Conservation (phyloP, 495 filamentous ascomycete genomes). For the Staphylotrichum longicolle region DNA sequence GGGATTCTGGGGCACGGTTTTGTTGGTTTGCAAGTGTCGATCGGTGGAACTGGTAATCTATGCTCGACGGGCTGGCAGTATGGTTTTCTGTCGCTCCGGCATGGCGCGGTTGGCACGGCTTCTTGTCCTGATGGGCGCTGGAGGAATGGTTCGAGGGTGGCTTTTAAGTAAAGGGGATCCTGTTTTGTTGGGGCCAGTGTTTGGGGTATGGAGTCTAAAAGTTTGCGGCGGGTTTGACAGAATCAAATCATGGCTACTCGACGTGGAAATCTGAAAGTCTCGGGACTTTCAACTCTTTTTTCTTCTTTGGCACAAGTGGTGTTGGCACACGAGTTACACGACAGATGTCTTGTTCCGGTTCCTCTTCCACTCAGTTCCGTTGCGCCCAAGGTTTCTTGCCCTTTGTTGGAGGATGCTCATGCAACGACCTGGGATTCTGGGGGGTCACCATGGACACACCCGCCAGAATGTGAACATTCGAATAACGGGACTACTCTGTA, state of each 20-base stretch:
- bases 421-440: neutral
- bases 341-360: neutral
- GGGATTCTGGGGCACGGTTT: neutral
- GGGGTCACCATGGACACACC: slow-evolving; percentile 39
- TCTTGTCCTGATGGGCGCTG: too few species aligned
- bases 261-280: neutral
- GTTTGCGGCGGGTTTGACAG: neutral
- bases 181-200: too few species aligned
- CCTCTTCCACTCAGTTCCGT: neutral
- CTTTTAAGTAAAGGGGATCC: too few species aligned
- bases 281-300: neutral
- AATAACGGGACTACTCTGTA: slow-evolving; percentile 26
- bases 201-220: too few species aligned
- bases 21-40: neutral
- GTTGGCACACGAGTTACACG: neutral
- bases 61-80: neutral
- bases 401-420: slow-evolving; percentile 27
- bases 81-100: neutral
- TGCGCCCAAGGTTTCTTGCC: slow-evolving; percentile 23
- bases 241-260: slow-evolving; percentile 1
- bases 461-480: slow-evolving; percentile 32
- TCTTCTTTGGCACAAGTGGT: neutral
- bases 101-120: neutral
- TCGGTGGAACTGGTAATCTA: slow-evolving; percentile 5
- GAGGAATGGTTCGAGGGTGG: too few species aligned